Evolutionary conservation across 2,329 filamentous ascomycete genomes (phyloP).

Genomic region (Helotiales sp.): DNA sequence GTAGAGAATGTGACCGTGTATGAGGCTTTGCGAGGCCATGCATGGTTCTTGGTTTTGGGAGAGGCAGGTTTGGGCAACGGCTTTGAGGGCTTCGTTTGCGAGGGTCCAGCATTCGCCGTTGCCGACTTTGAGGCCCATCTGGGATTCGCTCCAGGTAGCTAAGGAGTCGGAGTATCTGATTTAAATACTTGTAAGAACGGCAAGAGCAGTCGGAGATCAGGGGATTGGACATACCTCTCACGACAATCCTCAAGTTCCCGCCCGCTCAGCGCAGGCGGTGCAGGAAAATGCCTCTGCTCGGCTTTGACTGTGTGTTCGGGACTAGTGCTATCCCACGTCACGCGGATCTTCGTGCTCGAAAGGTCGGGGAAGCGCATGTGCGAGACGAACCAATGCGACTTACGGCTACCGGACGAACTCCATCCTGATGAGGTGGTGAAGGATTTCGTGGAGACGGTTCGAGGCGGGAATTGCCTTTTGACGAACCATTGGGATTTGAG

Average conservation of each 20-base stretch:
- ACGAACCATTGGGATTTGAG: constrained; percentile 43
- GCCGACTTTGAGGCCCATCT: constrained; percentile 43
- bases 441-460: constrained; percentile 28
- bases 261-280: constrained; percentile 35
- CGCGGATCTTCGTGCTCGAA: constrained; percentile 43
- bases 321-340: constrained; percentile 45
- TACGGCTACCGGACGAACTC: constrained; percentile 35
- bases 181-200: constrained; percentile 7
- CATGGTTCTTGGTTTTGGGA: constrained; percentile 38
- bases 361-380: constrained; percentile 42
- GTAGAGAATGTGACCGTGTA: constrained; percentile 45
- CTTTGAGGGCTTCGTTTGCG: constrained; percentile 41
- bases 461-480: constrained; percentile 36
- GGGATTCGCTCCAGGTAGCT: constrained; percentile 41
- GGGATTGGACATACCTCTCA: constrained; percentile 21
- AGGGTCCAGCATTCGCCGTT: constrained; percentile 49
- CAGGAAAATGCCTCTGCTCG: constrained; percentile 43
- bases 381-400: constrained; percentile 41
- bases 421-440: constrained; percentile 32
- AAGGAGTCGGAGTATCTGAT: constrained; percentile 41
- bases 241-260: constrained; percentile 33
- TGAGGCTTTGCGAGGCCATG: constrained; percentile 41
- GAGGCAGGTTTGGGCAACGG: constrained; percentile 33
- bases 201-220: background rate
- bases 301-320: constrained; percentile 41